Percentiles rank a stretch among this genome's conserved stretches.
Conservation (phyloP, 164 flowering plant genomes). For the Akebia trifoliata region DNA sequence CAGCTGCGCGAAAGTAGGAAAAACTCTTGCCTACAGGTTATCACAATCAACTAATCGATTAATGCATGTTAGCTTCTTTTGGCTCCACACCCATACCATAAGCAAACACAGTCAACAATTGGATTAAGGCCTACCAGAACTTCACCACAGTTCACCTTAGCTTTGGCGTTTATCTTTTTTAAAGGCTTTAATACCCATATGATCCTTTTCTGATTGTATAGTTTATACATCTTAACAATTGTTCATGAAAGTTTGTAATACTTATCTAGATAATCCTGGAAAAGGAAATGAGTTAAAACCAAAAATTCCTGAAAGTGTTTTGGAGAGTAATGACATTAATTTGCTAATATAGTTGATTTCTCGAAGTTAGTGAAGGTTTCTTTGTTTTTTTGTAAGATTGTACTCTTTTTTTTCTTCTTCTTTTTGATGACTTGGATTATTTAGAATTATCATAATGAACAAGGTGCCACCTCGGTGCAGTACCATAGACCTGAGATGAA, state of each 20-base stretch:
- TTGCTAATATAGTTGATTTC: no score
- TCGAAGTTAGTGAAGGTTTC: no score
- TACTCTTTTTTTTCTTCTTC: not conserved
- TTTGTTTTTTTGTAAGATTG: not conserved
- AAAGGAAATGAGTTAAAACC: no score
- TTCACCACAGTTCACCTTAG: not conserved
- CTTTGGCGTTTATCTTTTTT: not conserved
- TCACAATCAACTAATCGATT: not conserved
- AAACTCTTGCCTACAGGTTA: conserved; percentile 66
- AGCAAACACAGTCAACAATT: not conserved
- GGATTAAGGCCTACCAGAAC: not conserved
- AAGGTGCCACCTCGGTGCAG: not conserved
- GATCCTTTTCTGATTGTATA: not conserved
- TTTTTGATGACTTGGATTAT: not conserved
- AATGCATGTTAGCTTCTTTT: not conserved
- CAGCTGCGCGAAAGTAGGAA: conserved; percentile 58
- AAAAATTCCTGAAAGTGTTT: not conserved
- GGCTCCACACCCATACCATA: not conserved
- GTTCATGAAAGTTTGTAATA: not conserved
- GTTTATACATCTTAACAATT: not conserved
- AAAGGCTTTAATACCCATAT: not conserved
- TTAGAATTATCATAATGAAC: not conserved
- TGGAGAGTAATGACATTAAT: not conserved
- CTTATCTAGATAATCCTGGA: not conserved
- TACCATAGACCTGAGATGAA: no score